A percentile compares a stretch with the other conserved stretches of the same genome.
Conservation (phyloP, 2,329 filamentous ascomycete genomes). For the Aspergillus aculeatus region DNA sequence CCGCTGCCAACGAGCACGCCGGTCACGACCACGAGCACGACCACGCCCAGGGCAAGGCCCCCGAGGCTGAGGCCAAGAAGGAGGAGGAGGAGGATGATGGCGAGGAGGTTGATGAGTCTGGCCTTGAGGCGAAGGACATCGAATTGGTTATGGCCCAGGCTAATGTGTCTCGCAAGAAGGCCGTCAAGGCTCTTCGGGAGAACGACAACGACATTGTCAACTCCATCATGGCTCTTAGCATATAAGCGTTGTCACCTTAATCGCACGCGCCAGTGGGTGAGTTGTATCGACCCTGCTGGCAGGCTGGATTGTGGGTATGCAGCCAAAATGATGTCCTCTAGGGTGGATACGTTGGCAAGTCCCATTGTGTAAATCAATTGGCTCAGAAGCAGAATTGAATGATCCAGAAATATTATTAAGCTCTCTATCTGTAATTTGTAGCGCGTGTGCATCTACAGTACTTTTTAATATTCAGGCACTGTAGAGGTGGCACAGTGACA, state of each 20-base stretch:
- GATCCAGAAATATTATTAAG: slow-evolving; percentile 11
- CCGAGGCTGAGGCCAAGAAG: slow-evolving; percentile 60
- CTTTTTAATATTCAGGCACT: neutral
- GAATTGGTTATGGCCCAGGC: slow-evolving; percentile 99
- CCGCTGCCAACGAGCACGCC: slow-evolving; percentile 56
- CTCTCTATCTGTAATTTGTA: neutral
- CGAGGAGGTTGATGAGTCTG: slow-evolving; percentile 91
- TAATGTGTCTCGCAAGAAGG: slow-evolving; percentile 95
- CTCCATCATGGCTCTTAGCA: slow-evolving; percentile 98
- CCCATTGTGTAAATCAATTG: slow-evolving; percentile 39
- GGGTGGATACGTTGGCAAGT: slow-evolving; percentile 23
- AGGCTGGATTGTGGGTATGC: slow-evolving; percentile 34
- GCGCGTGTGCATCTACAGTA: neutral
- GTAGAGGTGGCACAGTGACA: neutral
- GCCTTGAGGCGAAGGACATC: slow-evolving; percentile 98
- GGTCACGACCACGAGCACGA: slow-evolving; percentile 57
- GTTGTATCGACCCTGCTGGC: slow-evolving; percentile 23
- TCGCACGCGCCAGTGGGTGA: slow-evolving; percentile 25
- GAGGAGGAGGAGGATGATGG: slow-evolving; percentile 87
- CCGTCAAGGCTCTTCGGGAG: slow-evolving; percentile 91
- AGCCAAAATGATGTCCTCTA: slow-evolving; percentile 28
- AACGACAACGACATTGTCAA: slow-evolving; percentile 99
- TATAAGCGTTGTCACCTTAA: slow-evolving; percentile 50
- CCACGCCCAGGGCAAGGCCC: slow-evolving; percentile 65
- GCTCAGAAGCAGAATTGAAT: slow-evolving; percentile 30